Base-by-base conservation (phyloP, 371 early-diverging fungal species). In the Phascolomyces articulosus region DNA sequence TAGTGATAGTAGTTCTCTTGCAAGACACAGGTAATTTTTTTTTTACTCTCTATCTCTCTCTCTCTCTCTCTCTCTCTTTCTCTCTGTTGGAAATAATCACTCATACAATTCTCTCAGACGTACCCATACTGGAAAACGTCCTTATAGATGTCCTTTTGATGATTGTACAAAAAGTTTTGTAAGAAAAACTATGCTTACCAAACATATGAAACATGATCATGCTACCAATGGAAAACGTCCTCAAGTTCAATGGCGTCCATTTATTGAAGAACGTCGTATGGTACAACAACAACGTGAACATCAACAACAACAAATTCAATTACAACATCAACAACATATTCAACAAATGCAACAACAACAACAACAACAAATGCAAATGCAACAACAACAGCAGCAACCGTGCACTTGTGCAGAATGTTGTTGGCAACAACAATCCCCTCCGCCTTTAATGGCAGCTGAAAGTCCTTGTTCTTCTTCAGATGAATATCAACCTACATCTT, bases 81-180 rank as follows among this genome's bases (percentile, higher is more conserved):
- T 38, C 38, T 13, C 13, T 38, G 38, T 13, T 38, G 38, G 34
- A 0, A 34, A 34, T 31, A 6, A 31, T 31, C 9, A 31, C 9
- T 31, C 6, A 9, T 34, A 34, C 11, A 9, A 34, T 34, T 34
- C 6, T 34, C 11, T 44, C 58, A 77, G 82, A 55, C 86, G 90
- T 59, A 89, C 88, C 20, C 92, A 91, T 60, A 86, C 90, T 7
- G 91, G 91, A 15, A 89, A 87, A 78, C 73, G 89, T 58, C 90
- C 91, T 24, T 91, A 90, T 67, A 78, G 81, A 66, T 89, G 89
- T 65, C 74, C 78, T 24, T 74, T 82, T 51, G 85, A 83, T 20
- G 85, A 74, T 28, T 89, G 89, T 55, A 80, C 82, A 26, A 89
- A 87, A 63, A 89, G 87, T 48, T 88, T 87, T 74, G 85, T 86